phyloP scores from a whole-genome alignment of 164 flowering plant species.

The Pachysandra terminalis region DNA sequence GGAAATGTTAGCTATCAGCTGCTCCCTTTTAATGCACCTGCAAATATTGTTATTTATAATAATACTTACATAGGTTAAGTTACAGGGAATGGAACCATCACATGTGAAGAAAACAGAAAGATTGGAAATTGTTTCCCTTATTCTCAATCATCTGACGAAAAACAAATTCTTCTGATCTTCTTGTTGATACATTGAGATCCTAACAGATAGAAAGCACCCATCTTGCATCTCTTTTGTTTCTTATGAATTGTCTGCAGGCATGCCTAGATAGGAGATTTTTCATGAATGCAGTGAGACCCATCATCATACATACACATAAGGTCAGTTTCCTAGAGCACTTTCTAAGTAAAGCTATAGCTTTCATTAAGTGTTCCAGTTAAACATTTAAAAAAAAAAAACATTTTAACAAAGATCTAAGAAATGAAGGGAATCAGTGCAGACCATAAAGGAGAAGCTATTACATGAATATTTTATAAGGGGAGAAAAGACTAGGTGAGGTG shows the following conservation, averaged over 20 bases:
- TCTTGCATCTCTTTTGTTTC: not conserved
- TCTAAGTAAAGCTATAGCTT: not conserved
- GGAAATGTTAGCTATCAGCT: conserved; percentile 1
- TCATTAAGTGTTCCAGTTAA: too few relatives aligned
- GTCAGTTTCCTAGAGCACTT: not conserved
- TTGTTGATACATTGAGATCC: not conserved
- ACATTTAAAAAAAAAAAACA: too few relatives aligned
- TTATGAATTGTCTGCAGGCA: not conserved
- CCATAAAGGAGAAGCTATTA: not conserved
- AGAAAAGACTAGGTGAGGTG: not conserved
- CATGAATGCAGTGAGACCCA: not conserved
- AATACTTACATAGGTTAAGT: not conserved
- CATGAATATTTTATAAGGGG: not conserved
- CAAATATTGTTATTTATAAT: not conserved
- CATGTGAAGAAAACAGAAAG: conserved; percentile 6
- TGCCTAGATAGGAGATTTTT: not conserved
- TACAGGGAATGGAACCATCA: not conserved
- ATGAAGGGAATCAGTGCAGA: not conserved
- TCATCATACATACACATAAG: not conserved
- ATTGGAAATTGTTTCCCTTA: conserved; percentile 4
- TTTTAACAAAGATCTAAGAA: not conserved
- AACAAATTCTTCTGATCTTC: not conserved
- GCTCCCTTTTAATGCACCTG: not conserved
- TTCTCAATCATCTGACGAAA: conserved; percentile 6
- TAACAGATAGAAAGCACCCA: not conserved